These are phyloP conservation scores for Ceratocystis albifundus DNA, from an alignment of 2,329 filamentous ascomycete genomes.

Conservation along the genomic window DNA sequence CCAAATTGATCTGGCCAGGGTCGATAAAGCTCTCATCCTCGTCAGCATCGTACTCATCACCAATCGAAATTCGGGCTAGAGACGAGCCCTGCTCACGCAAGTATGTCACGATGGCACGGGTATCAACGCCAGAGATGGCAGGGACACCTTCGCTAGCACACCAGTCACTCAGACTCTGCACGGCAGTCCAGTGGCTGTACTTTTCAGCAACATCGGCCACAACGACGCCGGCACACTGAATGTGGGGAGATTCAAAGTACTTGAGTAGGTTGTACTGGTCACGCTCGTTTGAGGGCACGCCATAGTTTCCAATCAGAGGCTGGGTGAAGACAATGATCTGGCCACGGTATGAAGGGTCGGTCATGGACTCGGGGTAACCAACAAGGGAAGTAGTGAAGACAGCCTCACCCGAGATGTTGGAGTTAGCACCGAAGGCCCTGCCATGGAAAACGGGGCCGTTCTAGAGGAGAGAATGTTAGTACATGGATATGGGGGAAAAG, in stretches of 20 bases:
- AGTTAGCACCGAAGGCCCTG: constrained; percentile 90
- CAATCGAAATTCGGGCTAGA: constrained; percentile 83
- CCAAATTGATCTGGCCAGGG: constrained; percentile 91
- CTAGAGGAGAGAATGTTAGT: constrained; percentile 34
- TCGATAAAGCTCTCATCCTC: constrained; percentile 95
- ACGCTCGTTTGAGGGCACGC: constrained; percentile 73
- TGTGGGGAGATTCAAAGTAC: constrained; percentile 96
- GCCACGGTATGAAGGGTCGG: constrained; percentile 76
- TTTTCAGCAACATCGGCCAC: constrained; percentile 86
- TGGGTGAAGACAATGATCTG: constrained; percentile 98
- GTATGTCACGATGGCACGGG: constrained; percentile 88
- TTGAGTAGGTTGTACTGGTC: constrained; percentile 86
- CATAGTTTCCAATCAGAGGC: constrained; percentile 96
- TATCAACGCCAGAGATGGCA: constrained; percentile 93
- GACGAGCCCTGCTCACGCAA: constrained; percentile 95
- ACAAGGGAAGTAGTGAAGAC: constrained; percentile 98
- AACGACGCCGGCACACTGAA: constrained; percentile 91
- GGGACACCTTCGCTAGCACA: constrained; percentile 93
- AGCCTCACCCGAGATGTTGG: constrained; percentile 94
- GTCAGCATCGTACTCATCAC: constrained; percentile 96
- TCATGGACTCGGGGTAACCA: constrained; percentile 92
- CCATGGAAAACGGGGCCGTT: constrained; percentile 94
- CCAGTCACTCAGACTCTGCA: constrained; percentile 87
- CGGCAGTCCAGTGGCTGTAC: constrained; percentile 98
- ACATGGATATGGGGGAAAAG: not conserved